Evolutionary conservation across 2,329 filamentous ascomycete species (phyloP), one percentile per base, ranked within the genome.

Genomic region (Fusarium camptoceras): DNA sequence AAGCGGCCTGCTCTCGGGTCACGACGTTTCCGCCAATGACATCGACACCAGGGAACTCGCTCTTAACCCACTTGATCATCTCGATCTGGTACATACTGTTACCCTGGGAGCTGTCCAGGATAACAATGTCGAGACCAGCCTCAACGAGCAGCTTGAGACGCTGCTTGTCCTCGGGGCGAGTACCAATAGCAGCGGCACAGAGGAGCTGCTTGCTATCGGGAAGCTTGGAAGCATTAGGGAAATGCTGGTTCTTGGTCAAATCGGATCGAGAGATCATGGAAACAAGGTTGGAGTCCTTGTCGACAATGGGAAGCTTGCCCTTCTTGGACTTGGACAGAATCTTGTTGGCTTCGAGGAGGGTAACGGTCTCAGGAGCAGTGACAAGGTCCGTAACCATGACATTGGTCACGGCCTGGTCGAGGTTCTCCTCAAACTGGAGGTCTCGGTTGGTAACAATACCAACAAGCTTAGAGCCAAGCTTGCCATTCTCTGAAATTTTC

Each of bases 1-100:
- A 85, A 55, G 97, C 96, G 73, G 96, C 96, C 86, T 99, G 96
- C 81, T 98, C 95, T 58, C 95, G 91, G 60, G 96, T 99, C 76
- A 99, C 96, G 74, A 99, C 96, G 83, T 99, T 99, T 84, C 96
- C 96, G 78, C 92, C 97, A 79, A 99, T 97, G 79, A 99, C 96
- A 75, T 99, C 94, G 69, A 99, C 87, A 51, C 86, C 84, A 31
- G 95, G 94, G 85, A 91, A 95, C 75, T 91, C 93, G 74, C 91
- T 81, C 88, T 99, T 99, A 85, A 96, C 88, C 87, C 91, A 98
- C 83, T 94, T 94, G 85, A 99, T 89, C 96, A 99, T 99, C 67
- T 97, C 94, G 71, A 98, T 91, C 85, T 98, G 95, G 88, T 95
- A 99, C 86, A 98, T 94, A 83, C 92, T 96, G 89, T 98, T 98